Percentiles rank a stretch among this genome's conserved stretches.
Conservation (phyloP, 768 basidiomycete genomes). For the Hericium alpestre region DNA sequence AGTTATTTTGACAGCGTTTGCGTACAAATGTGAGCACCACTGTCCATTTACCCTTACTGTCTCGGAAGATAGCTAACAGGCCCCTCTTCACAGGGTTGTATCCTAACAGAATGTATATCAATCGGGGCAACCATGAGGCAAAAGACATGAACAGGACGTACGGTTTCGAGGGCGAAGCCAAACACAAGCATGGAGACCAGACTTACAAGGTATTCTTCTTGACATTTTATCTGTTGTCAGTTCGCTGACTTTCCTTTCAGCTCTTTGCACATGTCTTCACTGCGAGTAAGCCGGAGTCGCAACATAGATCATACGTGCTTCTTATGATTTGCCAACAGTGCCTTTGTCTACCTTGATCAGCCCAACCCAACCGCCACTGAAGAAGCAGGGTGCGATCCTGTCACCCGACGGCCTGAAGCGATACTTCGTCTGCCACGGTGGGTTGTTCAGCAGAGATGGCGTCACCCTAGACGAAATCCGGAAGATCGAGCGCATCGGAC, state of each 20-base stretch:
- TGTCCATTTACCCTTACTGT: constrained; percentile 1
- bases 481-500: constrained; percentile 76
- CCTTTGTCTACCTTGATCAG: constrained; percentile 81
- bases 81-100: constrained; percentile 62
- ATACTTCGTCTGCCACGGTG: constrained; percentile 93
- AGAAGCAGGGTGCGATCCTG: constrained; percentile 48
- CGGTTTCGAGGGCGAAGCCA: constrained; percentile 92
- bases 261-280: constrained; percentile 94
- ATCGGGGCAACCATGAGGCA: constrained; percentile 94
- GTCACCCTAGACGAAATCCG: constrained; percentile 92
- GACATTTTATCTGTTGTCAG: background rate
- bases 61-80: constrained; percentile 4
- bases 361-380: constrained; percentile 49
- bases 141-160: constrained; percentile 95
- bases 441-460: constrained; percentile 88
- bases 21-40: constrained; percentile 72
- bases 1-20: constrained; percentile 86
- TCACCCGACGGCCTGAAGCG: constrained; percentile 76
- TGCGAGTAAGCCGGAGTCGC: constrained; percentile 46
- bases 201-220: constrained; percentile 63
- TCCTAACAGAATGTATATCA: constrained; percentile 82
- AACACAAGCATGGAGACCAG: constrained; percentile 93
- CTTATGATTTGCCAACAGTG: constrained; percentile 35
- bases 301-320: background rate
- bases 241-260: background rate